phyloP scores from a whole-genome alignment of 495 filamentous ascomycete genomes.

The Talaromyces liani region DNA sequence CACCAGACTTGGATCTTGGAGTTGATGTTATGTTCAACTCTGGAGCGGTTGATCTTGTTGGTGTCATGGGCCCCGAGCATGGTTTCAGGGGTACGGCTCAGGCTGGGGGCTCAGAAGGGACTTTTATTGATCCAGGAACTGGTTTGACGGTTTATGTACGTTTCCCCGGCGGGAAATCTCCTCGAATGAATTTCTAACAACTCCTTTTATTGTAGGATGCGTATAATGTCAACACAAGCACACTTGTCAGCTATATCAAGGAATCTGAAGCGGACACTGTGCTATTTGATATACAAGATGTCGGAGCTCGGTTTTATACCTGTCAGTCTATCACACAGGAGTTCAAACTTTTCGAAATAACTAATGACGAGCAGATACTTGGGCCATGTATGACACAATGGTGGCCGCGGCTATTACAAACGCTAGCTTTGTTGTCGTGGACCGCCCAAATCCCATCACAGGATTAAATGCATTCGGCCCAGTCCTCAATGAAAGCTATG shows the following conservation, averaged over 20 bases:
- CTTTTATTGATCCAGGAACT: slow-evolving; percentile 6
- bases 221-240: slow-evolving; percentile 7
- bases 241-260: slow-evolving; percentile 1
- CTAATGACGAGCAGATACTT: background rate
- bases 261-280: slow-evolving; percentile 8
- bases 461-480: slow-evolving; percentile 8
- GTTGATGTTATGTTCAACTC: slow-evolving; percentile 10
- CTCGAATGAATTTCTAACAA: too few relatives aligned
- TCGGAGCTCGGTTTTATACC: slow-evolving; percentile 8
- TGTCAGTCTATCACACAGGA: background rate
- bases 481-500: slow-evolving; percentile 8
- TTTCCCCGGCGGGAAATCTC: background rate
- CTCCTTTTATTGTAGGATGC: background rate
- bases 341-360: background rate
- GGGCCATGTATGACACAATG: slow-evolving; percentile 10
- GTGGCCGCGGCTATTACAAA: slow-evolving; percentile 3
- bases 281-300: slow-evolving; percentile 10
- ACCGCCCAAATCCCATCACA: slow-evolving; percentile 7
- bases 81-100: slow-evolving; percentile 8
- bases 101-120: slow-evolving; percentile 7
- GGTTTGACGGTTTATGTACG: slow-evolving; percentile 8
- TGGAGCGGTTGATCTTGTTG: slow-evolving; percentile 1
- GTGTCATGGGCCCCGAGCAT: slow-evolving; percentile 9
- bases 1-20: slow-evolving; percentile 2
- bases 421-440: slow-evolving; percentile 2